A percentile compares a stretch with the other conserved stretches of the same genome.
phyloP scores from a whole-genome alignment of 192 early-diverging fungal genomes.

The Geranomyces variabilis region DNA sequence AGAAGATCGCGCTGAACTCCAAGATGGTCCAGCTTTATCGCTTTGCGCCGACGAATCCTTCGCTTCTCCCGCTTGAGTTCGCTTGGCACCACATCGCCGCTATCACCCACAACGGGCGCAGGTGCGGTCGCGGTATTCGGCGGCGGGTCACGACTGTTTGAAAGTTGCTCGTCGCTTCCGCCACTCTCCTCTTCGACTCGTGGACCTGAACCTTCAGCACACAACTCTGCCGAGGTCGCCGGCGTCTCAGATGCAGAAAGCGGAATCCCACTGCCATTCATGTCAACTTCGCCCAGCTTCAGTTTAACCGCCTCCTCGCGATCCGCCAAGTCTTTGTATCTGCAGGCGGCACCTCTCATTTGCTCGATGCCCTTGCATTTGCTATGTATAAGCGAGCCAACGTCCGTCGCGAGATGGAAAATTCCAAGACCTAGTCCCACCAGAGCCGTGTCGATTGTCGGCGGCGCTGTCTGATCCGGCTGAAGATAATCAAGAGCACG shows the following conservation, averaged over 20 bases:
- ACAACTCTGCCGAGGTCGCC: not conserved
- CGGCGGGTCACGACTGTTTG: not conserved
- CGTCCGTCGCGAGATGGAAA: constrained; percentile 46
- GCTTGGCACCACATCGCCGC: not conserved
- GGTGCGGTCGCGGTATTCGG: not conserved
- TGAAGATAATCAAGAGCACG: constrained; percentile 29
- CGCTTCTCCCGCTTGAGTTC: constrained; percentile 11
- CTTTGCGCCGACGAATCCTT: constrained; percentile 2
- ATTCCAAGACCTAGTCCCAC: constrained; percentile 47
- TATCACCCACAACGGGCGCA: not conserved
- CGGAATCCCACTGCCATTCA: not conserved
- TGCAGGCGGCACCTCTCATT: constrained; percentile 31
- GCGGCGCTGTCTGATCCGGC: constrained; percentile 9
- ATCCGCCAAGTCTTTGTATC: constrained; percentile 34
- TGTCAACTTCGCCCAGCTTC: constrained; percentile 35
- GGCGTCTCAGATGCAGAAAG: not conserved
- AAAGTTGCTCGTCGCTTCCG: not conserved
- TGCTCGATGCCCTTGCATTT: constrained; percentile 47
- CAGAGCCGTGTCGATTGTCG: constrained; percentile 39
- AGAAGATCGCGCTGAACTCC: constrained; percentile 1
- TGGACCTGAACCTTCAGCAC: not conserved
- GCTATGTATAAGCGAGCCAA: constrained; percentile 37
- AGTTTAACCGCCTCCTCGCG: constrained; percentile 45
- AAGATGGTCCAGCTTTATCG: not conserved
- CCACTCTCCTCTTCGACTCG: not conserved